phyloP scores from a whole-genome alignment of 257 asterid species.

The Marsdenia floribunda region DNA sequence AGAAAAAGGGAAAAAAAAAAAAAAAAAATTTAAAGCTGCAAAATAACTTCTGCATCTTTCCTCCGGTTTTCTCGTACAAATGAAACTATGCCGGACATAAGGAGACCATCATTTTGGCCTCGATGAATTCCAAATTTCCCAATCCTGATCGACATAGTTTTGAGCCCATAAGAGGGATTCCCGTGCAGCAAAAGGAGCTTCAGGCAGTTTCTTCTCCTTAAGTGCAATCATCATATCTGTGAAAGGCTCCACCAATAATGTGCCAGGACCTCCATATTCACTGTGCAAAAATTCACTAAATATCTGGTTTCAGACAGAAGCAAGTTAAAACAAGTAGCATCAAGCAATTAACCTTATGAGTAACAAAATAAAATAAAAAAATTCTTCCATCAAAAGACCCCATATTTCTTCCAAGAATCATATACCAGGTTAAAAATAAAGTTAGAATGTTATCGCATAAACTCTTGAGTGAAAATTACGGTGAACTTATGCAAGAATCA shows the following conservation, averaged over 20 bases:
- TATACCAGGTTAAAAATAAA: constrained; percentile 15
- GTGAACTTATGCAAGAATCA: too few relatives aligned
- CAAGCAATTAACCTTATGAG: neutral
- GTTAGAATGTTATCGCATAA: constrained; percentile 2
- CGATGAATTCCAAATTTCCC: constrained; percentile 52
- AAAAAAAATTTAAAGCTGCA: constrained; percentile 7
- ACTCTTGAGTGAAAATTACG: neutral
- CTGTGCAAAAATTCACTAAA: constrained; percentile 47
- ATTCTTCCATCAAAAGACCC: constrained; percentile 17
- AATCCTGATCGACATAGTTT: constrained; percentile 48
- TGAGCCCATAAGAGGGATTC: constrained; percentile 64
- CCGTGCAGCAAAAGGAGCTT: constrained; percentile 62
- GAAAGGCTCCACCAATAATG: constrained; percentile 61
- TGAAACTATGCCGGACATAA: neutral
- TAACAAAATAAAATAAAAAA: neutral
- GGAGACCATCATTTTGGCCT: constrained; percentile 17
- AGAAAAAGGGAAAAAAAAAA: neutral
- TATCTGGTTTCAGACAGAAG: constrained; percentile 33
- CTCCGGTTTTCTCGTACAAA: neutral
- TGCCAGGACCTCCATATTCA: constrained; percentile 77
- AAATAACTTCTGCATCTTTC: constrained; percentile 6
- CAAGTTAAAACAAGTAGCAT: neutral
- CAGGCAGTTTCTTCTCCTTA: constrained; percentile 51
- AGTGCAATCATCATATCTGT: constrained; percentile 62
- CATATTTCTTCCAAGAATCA: constrained; percentile 9